These are phyloP conservation scores for Ascobolus immersus DNA, from an alignment of 495 filamentous ascomycete species.

Conservation along the genomic window DNA sequence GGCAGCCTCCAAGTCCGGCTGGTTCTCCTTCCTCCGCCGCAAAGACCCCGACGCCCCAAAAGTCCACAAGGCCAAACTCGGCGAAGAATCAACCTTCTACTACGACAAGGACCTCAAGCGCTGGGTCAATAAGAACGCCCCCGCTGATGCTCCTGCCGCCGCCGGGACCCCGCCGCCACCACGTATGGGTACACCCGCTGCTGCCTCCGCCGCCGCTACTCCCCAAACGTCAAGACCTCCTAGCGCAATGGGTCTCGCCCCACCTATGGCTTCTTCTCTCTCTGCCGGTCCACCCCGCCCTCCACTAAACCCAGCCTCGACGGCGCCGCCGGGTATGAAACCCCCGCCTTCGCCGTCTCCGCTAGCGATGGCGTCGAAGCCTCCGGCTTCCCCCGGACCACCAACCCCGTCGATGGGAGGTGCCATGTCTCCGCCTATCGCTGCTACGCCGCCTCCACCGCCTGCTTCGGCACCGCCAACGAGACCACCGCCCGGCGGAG, in stretches of 20 bases:
- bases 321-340: constrained; percentile 4
- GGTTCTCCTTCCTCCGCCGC: constrained; percentile 53
- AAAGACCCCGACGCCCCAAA: constrained; percentile 20
- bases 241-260: neutral
- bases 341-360: constrained; percentile 14
- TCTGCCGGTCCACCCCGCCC: no score
- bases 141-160: constrained; percentile 15
- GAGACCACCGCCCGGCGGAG: neutral
- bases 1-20: constrained; percentile 42
- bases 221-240: constrained; percentile 17
- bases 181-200: constrained; percentile 19
- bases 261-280: constrained; percentile 2
- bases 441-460: constrained; percentile 11
- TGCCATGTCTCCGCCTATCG: constrained; percentile 12
- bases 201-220: constrained; percentile 17
- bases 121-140: constrained; percentile 85
- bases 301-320: no score
- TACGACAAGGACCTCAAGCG: constrained; percentile 86
- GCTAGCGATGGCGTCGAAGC: constrained; percentile 8
- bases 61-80: constrained; percentile 73
- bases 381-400: constrained; percentile 10
- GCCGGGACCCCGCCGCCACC: constrained; percentile 4
- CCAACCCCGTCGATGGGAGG: constrained; percentile 13
- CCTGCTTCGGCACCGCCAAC: constrained; percentile 8
- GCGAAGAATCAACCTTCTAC: constrained; percentile 76